These are phyloP conservation scores for Gynandropsis gynandra DNA, from an alignment of 345 rosid genomes.

Conservation along the genomic window DNA sequence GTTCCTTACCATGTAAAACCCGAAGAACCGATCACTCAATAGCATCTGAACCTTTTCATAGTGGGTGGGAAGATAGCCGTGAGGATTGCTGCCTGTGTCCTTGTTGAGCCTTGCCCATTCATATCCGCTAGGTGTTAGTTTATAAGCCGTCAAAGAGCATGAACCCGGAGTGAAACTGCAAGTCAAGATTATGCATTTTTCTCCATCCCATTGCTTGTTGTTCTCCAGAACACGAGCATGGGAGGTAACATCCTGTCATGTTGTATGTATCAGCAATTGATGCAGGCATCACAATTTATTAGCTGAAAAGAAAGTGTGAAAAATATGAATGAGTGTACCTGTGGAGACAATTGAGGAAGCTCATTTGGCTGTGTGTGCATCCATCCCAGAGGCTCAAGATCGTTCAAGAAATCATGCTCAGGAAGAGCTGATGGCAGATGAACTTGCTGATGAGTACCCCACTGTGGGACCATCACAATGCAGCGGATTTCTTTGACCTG, in stretches of 20 bases:
- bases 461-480: conserved; percentile 84
- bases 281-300: neutral
- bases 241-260: conserved; percentile 54
- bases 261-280: no score
- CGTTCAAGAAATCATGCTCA: conserved; percentile 83
- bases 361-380: conserved; percentile 99
- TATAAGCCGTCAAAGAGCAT: conserved; percentile 89
- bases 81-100: conserved; percentile 93
- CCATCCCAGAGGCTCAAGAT: conserved; percentile 98
- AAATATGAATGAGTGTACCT: conserved; percentile 31
- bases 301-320: neutral
- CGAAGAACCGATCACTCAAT: conserved; percentile 86
- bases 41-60: conserved; percentile 99
- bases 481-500: conserved; percentile 96
- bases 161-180: conserved; percentile 99
- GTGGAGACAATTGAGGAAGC: conserved; percentile 96
- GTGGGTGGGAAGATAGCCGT: conserved; percentile 92
- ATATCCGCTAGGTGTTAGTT: conserved; percentile 87
- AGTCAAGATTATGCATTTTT: conserved; percentile 87
- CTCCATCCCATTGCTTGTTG: conserved; percentile 99
- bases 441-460: conserved; percentile 86
- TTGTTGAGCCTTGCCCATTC: conserved; percentile 98
- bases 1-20: conserved; percentile 88
- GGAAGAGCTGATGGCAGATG: conserved; percentile 84
- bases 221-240: conserved; percentile 87